Evolutionary conservation across 106 monocot genomes (phyloP), one percentile per base, ranked within the genome.

Genomic region (Iris macrosiphon): DNA sequence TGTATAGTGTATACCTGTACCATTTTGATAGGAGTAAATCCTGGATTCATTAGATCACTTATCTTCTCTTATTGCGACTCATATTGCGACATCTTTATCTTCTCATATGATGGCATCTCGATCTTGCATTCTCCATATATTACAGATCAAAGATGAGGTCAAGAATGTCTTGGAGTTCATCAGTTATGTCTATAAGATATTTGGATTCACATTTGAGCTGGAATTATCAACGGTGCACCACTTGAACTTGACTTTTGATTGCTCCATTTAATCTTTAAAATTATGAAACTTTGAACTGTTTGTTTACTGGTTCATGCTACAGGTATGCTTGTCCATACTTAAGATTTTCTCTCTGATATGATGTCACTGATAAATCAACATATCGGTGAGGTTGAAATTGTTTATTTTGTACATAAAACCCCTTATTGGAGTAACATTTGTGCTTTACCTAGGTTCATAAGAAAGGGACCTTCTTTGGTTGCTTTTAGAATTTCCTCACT

Each of bases 121-220:
- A n/a, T n/a, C n/a, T n/a, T n/a, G n/a, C n/a, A n/a, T n/a, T n/a
- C n/a, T n/a, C n/a, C n/a, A 38, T 20, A 13, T 57, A 12, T 21
- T 69, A 48, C 74, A 98, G 98, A 68, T 98, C 23, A 98, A 98
- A 64, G 79, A 87, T 46, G 98, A 98, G 62, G 98, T 98, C 13
- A 72, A 67, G 59, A 48, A 61, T 59, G 87, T 71, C 19, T 61
- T 98, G 61, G 98, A 98, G 4, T 91, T 98, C 60, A 81, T 91
- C 28, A 78, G 66, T 64, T 61, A 91, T 75, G 71, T 54, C 8
- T 98, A 98, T 55, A 61, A 68, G 25, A 67, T 87, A 73, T 98
- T 98, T 66, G 98, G 87, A 16, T 98, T 98, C 64, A 98, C 77
- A 24, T 98, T 76, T 71, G 91, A 98, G 40, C 43, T 98, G 77